Conservation (phyloP, 768 basidiomycete species). For the Gloeopeniophorella convolvens region DNA sequence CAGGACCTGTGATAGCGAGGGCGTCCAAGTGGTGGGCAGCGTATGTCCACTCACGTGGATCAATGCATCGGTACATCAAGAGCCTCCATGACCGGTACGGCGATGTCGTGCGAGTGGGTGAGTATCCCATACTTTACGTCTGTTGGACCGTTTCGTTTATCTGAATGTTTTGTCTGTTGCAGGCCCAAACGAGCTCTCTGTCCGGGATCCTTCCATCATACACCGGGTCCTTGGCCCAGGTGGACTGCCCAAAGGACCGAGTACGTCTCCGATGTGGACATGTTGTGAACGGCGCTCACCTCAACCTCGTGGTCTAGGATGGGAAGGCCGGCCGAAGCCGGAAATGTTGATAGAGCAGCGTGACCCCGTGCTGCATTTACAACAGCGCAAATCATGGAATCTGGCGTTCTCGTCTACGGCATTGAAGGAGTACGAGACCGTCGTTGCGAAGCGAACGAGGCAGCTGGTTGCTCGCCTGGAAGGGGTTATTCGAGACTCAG, state of each 20-base stretch:
- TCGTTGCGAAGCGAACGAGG: constrained; percentile 29
- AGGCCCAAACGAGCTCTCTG: constrained; percentile 11
- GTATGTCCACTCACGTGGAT: constrained; percentile 32
- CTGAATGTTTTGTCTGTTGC: neutral
- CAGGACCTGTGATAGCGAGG: constrained; percentile 41
- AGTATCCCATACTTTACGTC: constrained; percentile 1
- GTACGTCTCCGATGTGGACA: neutral
- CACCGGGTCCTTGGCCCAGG: constrained; percentile 8
- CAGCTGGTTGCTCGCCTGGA: constrained; percentile 28
- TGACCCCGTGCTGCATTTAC: constrained; percentile 34
- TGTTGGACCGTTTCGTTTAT: neutral
- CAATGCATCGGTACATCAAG: constrained; percentile 27
- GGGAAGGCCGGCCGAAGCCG: constrained; percentile 1
- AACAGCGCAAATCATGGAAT: constrained; percentile 38
- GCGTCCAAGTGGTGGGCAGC: constrained; percentile 37
- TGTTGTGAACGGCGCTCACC: neutral
- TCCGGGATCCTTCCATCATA: constrained; percentile 8
- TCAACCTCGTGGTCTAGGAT: constrained; percentile 1
- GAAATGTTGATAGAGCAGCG: constrained; percentile 28
- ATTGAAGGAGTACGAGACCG: constrained; percentile 38
- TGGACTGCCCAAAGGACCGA: constrained; percentile 17
- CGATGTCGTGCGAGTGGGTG: constrained; percentile 34
- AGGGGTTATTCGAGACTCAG: constrained; percentile 3
- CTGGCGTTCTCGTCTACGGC: constrained; percentile 36
- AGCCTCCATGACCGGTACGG: constrained; percentile 31